Evolutionary conservation across 306 rosid genomes (phyloP).

Genomic region (Vigna unguiculata): DNA sequence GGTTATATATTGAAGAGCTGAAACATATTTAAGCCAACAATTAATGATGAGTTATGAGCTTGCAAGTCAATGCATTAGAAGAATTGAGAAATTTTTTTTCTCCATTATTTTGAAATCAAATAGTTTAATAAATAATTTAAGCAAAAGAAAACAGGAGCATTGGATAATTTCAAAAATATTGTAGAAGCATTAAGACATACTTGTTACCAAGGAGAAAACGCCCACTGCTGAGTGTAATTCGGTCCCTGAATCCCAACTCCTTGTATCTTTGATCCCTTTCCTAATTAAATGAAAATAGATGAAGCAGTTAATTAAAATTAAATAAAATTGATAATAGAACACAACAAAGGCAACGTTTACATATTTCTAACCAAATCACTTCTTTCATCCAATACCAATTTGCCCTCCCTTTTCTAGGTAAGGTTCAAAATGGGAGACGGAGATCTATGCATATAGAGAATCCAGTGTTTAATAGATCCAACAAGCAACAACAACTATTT

Average conservation of each 20-base stretch:
- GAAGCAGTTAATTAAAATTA: constrained; percentile 29
- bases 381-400: constrained; percentile 4
- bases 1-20: no score
- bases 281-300: constrained; percentile 51
- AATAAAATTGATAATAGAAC: background rate
- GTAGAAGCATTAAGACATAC: constrained; percentile 70
- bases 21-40: no score
- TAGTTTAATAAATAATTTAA: constrained; percentile 22
- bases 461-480: constrained; percentile 19
- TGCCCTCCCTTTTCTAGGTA: constrained; percentile 17
- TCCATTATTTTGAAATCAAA: constrained; percentile 15
- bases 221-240: constrained; percentile 99
- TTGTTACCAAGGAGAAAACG: constrained; percentile 99
- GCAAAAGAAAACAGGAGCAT: constrained; percentile 27
- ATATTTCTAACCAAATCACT: constrained; percentile 31
- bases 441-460: constrained; percentile 19
- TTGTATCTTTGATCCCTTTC: constrained; percentile 99
- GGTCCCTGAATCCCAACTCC: constrained; percentile 95
- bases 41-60: background rate
- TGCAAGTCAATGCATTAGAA: constrained; percentile 4
- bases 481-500: constrained; percentile 4
- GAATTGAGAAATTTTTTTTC: background rate
- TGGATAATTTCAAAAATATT: constrained; percentile 21
- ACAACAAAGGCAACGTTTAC: constrained; percentile 1
- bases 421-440: constrained; percentile 14